Evolutionary conservation across 768 basidiomycete genomes (phyloP).

Genomic region (Amanita jacksonii): DNA sequence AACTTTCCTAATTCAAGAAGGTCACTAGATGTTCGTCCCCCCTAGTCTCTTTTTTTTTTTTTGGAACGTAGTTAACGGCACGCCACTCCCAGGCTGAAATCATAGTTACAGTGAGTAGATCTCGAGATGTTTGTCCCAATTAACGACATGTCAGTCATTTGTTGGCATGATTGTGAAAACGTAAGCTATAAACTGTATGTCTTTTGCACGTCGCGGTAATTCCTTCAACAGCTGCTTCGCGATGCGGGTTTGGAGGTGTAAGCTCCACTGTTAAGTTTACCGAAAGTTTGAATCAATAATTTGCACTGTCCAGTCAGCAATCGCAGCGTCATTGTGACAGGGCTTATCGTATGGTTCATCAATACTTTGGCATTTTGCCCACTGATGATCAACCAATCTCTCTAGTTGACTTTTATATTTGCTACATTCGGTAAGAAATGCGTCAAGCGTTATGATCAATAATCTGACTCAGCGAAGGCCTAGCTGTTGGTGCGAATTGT

Average conservation of each 20-base stretch:
- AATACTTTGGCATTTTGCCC: not conserved
- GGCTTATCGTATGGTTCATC: slow-evolving; percentile 29
- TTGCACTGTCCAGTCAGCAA: slow-evolving; percentile 37
- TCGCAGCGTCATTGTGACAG: slow-evolving; percentile 36
- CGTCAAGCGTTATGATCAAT: not conserved
- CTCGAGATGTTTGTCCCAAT: slow-evolving; percentile 1
- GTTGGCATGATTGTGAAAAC: slow-evolving; percentile 47
- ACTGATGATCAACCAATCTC: not conserved
- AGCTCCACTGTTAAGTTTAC: slow-evolving; percentile 10
- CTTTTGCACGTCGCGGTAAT: too few species aligned
- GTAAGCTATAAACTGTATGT: too few species aligned
- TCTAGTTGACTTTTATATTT: slow-evolving; percentile 30
- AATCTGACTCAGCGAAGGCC: slow-evolving; percentile 14
- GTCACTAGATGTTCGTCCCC: slow-evolving; percentile 21
- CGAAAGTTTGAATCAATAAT: slow-evolving; percentile 3
- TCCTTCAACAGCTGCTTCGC: slow-evolving; percentile 36
- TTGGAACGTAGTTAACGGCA: too few species aligned
- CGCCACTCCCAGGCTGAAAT: slow-evolving; percentile 21
- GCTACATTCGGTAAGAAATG: slow-evolving; percentile 34
- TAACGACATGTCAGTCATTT: slow-evolving; percentile 23
- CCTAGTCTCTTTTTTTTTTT: too few species aligned
- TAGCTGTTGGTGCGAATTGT: slow-evolving; percentile 26
- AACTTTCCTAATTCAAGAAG: not conserved
- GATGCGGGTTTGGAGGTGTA: slow-evolving; percentile 57
- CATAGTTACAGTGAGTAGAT: slow-evolving; percentile 23